Conservation (phyloP, 1,284 basidiomycete genomes). For the Athelia sp. region DNA sequence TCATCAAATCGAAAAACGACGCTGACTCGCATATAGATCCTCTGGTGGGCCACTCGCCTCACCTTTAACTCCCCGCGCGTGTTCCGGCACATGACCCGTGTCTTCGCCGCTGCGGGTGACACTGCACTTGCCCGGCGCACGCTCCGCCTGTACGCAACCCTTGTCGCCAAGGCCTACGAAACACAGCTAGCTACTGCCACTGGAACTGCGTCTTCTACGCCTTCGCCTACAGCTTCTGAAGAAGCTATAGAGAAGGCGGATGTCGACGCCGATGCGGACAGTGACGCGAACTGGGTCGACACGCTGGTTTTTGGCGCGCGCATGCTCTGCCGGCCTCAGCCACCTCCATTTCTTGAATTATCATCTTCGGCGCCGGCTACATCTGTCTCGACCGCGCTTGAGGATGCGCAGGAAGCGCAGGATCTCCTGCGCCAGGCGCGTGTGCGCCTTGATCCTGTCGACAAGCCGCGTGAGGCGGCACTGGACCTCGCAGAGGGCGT, state of each 20-base stretch:
- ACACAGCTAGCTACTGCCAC: constrained; percentile 23
- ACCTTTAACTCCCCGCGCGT: constrained; percentile 89
- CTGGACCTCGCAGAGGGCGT: constrained; percentile 67
- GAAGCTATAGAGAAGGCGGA: constrained; percentile 22
- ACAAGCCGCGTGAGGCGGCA: constrained; percentile 44
- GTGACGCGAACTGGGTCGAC: constrained; percentile 64
- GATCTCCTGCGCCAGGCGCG: constrained; percentile 52
- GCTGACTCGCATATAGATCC: constrained; percentile 39
- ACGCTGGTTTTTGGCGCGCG: constrained; percentile 69
- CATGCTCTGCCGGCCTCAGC: constrained; percentile 67
- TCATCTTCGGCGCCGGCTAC: background rate
- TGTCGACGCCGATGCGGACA: constrained; percentile 46
- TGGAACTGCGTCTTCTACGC: too few species aligned
- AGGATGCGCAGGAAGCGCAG: constrained; percentile 57
- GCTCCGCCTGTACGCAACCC: constrained; percentile 77
- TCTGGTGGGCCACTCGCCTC: constrained; percentile 89
- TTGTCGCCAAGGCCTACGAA: constrained; percentile 76
- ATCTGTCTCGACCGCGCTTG: constrained; percentile 33
- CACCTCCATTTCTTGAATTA: too few species aligned
- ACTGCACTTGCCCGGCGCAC: constrained; percentile 67
- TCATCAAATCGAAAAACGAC: background rate
- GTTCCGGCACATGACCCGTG: constrained; percentile 75
- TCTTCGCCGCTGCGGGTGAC: constrained; percentile 65
- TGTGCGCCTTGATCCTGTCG: constrained; percentile 39
- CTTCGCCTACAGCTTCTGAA: too few species aligned